Base-by-base conservation (phyloP, 768 basidiomycete genomes). In the Boletus subparvulus region DNA sequence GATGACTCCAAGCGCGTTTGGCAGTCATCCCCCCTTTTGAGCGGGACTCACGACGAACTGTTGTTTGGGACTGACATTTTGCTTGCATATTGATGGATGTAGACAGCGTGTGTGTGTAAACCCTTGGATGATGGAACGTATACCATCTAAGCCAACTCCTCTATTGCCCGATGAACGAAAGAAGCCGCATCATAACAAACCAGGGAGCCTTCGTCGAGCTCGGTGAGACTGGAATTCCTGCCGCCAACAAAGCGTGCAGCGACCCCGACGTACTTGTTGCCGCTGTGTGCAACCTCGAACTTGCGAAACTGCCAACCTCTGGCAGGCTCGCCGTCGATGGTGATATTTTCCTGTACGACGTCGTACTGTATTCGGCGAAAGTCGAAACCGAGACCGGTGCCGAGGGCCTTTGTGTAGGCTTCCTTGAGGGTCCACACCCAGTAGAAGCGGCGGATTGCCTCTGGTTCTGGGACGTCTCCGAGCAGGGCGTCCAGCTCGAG, bases 351-450 rank as follows among this genome's bases (percentile, higher is more conserved):
- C 30, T 75, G 64, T 21, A 67, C 66, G 10, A 85, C 76, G 65
- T 90, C 79, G 69, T 85, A 92, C 66, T 91, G 84, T 57, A 94
- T 81, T 21, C 90, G 82, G 24, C 76, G 77, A 72, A 93, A 89
- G 62, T 93, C 88, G 66, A 92, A 92, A 2, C 90, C 87, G 14
- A 94, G 80, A 0, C 92, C 92, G 35, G 88, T 67, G 1, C 93
- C 93, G 35, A 94, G 78, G 3, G 91, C 90, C 73, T 94, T 95
- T 7, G 90, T 92, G 69, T 93, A 94, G 4, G 93, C 92, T 69
- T 95, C 92, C 72, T 95, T 95, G 68, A 91, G 73, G 8, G 93
- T 93, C 92, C 92, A 94, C 60, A 92, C 82, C 79, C 86, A 86
- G 65, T 88, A 91, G 69, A 94, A 88, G 16, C 76, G 74, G 43